Conservation (phyloP, 2,329 filamentous ascomycete species). For the Sporothrix brunneoviolacea region DNA sequence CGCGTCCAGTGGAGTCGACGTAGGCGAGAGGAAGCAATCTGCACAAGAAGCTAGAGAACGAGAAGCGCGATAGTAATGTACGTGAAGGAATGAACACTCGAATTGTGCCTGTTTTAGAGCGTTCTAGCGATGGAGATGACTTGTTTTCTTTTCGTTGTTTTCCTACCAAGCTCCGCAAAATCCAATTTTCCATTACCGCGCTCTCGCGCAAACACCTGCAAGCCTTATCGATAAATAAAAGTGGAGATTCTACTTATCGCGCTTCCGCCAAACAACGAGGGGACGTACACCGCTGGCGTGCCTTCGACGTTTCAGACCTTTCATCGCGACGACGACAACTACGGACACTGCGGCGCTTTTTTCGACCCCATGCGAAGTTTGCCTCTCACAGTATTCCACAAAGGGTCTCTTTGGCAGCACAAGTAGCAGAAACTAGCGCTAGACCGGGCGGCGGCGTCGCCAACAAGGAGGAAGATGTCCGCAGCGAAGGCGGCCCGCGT, state of each 20-base stretch:
- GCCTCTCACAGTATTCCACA: too few species aligned
- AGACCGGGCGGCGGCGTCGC: neutral
- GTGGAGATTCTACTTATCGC: slow-evolving; percentile 13
- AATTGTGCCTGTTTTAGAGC: too few species aligned
- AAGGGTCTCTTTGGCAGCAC: neutral
- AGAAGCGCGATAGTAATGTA: too few species aligned
- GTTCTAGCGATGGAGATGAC: too few species aligned
- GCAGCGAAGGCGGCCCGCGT: slow-evolving; percentile 55
- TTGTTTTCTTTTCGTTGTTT: too few species aligned
- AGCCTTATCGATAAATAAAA: slow-evolving; percentile 10
- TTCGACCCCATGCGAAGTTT: too few species aligned
- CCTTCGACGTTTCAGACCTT: neutral
- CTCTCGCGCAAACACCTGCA: neutral
- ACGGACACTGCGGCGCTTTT: too few species aligned
- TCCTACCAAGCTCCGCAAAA: slow-evolving; percentile 14
- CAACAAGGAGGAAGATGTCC: slow-evolving; percentile 37
- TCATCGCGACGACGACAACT: neutral
- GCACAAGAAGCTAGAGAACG: too few species aligned
- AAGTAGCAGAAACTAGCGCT: neutral
- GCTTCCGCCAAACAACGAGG: neutral
- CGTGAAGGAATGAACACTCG: too few species aligned
- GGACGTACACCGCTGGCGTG: neutral
- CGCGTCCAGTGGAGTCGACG: neutral
- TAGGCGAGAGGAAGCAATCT: neutral
- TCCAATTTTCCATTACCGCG: slow-evolving; percentile 14